A percentile compares a stretch with the other conserved stretches of the same genome.
These are phyloP conservation scores for Cyphellophora attinorum DNA, from an alignment of 2,329 filamentous ascomycete species.

Conservation along the genomic window DNA sequence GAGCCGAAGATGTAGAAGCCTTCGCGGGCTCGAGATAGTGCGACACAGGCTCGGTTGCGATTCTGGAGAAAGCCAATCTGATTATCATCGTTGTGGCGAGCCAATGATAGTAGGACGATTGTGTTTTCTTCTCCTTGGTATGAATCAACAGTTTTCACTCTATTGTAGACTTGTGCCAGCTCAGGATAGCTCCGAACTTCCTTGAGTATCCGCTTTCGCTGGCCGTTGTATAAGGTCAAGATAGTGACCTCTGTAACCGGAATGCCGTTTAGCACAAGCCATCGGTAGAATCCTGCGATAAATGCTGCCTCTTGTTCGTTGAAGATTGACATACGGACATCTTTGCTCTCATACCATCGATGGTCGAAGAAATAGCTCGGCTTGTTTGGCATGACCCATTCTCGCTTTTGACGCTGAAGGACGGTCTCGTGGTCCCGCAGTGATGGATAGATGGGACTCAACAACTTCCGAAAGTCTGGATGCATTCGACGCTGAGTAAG, in stretches of 20 bases:
- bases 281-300: conserved; percentile 61
- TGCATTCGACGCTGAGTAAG: conserved; percentile 63
- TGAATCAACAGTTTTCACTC: conserved; percentile 73
- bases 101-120: conserved; percentile 68
- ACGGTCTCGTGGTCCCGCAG: conserved; percentile 52
- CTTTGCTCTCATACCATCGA: conserved; percentile 53
- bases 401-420: conserved; percentile 37
- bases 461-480: conserved; percentile 53
- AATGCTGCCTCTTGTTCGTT: conserved; percentile 68
- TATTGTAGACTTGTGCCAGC: conserved; percentile 37
- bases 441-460: conserved; percentile 52
- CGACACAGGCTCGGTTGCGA: conserved; percentile 53
- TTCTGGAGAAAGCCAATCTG: conserved; percentile 66
- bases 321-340: conserved; percentile 55
- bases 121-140: conserved; percentile 91
- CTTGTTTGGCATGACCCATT: conserved; percentile 44
- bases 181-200: conserved; percentile 32
- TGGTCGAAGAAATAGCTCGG: conserved; percentile 57
- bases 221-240: conserved; percentile 81
- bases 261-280: conserved; percentile 62
- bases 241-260: conserved; percentile 58
- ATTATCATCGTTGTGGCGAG: conserved; percentile 52
- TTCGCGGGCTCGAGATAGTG: conserved; percentile 59
- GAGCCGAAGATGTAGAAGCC: conserved; percentile 85
- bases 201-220: conserved; percentile 55